Conservation (phyloP, 257 asterid species). For the Agastache rugosa region DNA sequence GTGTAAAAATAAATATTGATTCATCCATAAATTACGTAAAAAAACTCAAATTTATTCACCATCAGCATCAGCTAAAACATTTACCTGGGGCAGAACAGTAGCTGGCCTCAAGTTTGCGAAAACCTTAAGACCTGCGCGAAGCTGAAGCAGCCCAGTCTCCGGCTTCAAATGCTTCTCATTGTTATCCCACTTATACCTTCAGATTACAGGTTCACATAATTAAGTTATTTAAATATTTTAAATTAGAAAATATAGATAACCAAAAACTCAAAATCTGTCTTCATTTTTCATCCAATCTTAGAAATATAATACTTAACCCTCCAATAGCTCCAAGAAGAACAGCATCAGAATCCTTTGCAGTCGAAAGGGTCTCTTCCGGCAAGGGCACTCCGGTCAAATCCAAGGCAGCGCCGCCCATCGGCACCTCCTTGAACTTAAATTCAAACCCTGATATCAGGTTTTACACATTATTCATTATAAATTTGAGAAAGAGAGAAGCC, state of each 20-base stretch:
- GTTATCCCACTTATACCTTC: constrained; percentile 95
- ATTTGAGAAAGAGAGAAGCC: not conserved
- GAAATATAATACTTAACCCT: constrained; percentile 50
- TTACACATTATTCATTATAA: not conserved
- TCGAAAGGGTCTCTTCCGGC: constrained; percentile 86
- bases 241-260: not conserved
- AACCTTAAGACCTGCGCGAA: constrained; percentile 88
- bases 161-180: constrained; percentile 97
- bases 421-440: constrained; percentile 87
- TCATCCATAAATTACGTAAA: no score
- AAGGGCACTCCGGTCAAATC: constrained; percentile 93
- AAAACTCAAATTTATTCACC: no score
- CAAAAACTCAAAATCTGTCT: constrained; percentile 1
- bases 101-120: constrained; percentile 98
- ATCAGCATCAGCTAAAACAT: no score
- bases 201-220: constrained; percentile 19
- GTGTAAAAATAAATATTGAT: no score
- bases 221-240: not conserved
- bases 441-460: constrained; percentile 61
- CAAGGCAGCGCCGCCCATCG: constrained; percentile 93
- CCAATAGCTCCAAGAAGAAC: constrained; percentile 99
- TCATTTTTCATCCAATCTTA: not conserved
- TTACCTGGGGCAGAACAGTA: constrained; percentile 40
- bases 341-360: constrained; percentile 87
- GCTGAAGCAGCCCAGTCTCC: constrained; percentile 97